Conservation (phyloP, 208 protist genomes). For the Trichomonas tenax region DNA sequence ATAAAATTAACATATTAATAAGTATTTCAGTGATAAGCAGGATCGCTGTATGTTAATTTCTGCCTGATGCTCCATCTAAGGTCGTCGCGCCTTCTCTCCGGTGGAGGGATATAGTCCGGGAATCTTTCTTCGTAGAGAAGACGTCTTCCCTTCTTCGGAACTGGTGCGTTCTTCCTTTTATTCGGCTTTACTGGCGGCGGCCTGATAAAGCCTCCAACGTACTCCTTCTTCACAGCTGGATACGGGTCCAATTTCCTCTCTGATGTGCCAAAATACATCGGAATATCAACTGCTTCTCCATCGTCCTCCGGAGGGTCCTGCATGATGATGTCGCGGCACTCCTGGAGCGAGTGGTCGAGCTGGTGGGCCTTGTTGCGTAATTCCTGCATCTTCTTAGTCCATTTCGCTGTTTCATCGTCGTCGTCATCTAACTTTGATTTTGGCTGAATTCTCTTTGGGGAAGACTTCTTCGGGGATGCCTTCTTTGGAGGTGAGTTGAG, state of each 20-base stretch:
- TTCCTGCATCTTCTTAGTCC: neutral
- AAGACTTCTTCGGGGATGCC: neutral
- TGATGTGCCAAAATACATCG: neutral
- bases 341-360: neutral
- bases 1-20: no score
- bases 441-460: neutral
- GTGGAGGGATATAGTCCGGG: neutral
- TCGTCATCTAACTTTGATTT: neutral
- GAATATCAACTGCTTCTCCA: neutral
- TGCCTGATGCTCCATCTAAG: neutral
- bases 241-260: constrained; percentile 6
- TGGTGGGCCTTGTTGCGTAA: neutral
- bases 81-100: neutral
- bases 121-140: neutral
- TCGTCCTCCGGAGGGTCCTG: neutral
- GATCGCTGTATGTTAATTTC: neutral
- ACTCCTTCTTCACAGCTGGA: neutral
- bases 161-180: neutral
- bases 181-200: neutral
- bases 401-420: neutral
- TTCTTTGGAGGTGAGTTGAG: neutral
- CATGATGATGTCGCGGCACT: neutral
- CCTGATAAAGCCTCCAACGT: neutral
- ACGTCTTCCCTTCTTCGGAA: neutral
- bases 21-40: neutral